Evolutionary conservation across 495 filamentous ascomycete species (phyloP), one percentile per base, ranked within the genome.

Genomic region (Neurospora cerealis): DNA sequence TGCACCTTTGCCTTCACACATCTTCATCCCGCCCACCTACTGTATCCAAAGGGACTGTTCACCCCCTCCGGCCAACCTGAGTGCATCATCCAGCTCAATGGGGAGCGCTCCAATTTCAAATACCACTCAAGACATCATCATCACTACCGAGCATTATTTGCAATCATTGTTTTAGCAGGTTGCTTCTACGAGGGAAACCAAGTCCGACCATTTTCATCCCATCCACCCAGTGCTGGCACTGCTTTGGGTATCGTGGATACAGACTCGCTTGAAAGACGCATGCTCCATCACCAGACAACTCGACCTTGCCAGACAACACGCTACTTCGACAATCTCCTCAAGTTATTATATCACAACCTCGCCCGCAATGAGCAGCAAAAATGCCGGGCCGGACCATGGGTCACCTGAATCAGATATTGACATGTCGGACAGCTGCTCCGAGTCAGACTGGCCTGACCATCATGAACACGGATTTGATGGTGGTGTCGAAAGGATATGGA

Each of bases 401-500:
- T 62, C 54, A 32, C 24, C 54, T 4, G 54, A 62, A 62, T 32
- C 54, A 17, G 13, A 62, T 32, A 62, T 62, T 2, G 54, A 17
- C 24, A 62, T 62, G 54, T 62, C 54, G 5, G 54, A 15, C 54
- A 62, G 54, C 8, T 62, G 24, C 54, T 32, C 24, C 2, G 24
- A 62, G 13, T 62, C 13, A 32, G 24, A 17, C 24, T 62, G 54
- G 54, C 54, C 13, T 62, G 24, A 32, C 5, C 24, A 62, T 32
- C 54, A 32, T 17, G 54, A 32, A 28, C 24, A 62, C 7, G 54
- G 54, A 13, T 62, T 62, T 7, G 80, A 82, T 73, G 78, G 79
- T 1, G 34, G 76, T 17, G 72, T 72, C 24, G 80, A 79, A 38
- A 75, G 75, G 24, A 69, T 77, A 19, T 77, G 74, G 73, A 76